Base-by-base conservation (phyloP, 768 basidiomycete genomes). In the Kwoniella shandongensis region DNA sequence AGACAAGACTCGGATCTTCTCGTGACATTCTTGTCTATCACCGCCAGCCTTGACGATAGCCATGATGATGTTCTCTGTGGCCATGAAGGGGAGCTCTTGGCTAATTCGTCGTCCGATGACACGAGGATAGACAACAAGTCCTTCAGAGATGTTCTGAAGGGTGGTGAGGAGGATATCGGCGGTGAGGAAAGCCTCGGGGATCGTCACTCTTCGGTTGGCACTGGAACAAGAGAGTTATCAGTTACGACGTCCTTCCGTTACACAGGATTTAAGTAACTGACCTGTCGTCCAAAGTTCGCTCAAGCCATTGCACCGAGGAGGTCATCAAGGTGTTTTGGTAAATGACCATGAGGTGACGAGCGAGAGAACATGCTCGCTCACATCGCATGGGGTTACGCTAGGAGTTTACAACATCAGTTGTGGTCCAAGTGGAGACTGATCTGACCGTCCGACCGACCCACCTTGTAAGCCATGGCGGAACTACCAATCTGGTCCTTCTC, bases 31-130 rank as follows among this genome's bases (percentile, higher is more conserved):
- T 75, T 98, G 96, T 30, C 96, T 83, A 77, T 98, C 93, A 0
- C 93, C 94, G 20, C 91, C 91, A 78, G 89, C 72, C 61, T 80
- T 96, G 61, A 98, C 96, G 40, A 99, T 84, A 1, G 91, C 91
- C 96, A 99, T 98, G 79, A 98, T 98, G 78, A 99, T 83, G 77
- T 99, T 99, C 78, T 99, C 96, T 1, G 96, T 99, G 3, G 94
- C 92, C 96, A 99, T 98, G 83, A 98, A 98, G 0, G 96, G 96
- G 30, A 99, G 82, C 76, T 99, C 96, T 76, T 97, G 90, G 2
- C 85, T 77, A 76, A 99, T 93, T 35, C 91, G 86, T 39, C 91
- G 85, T 10, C 83, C 89, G 63, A 99, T 98, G 59, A 99, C 94
- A 75, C 84, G 87, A 10, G 96, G 96, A 77, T 98, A 98, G 53